Evolutionary conservation across 305 asterid genomes (phyloP).

Genomic region (Solanum hybrid): DNA sequence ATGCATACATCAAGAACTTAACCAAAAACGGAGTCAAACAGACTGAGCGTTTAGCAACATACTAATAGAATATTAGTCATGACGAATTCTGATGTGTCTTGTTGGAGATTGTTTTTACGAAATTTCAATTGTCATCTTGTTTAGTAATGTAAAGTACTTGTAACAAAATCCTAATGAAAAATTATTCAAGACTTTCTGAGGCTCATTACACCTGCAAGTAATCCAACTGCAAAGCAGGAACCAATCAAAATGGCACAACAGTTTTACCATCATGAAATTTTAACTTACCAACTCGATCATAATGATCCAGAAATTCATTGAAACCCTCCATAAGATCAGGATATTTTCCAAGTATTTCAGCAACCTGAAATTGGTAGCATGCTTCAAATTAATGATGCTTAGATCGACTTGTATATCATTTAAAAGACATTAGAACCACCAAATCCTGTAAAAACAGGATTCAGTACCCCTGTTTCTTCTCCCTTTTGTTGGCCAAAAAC

Average conservation of each 20-base stretch:
- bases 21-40: background rate
- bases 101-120: background rate
- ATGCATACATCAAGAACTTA: background rate
- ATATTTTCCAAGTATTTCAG: conserved; percentile 54
- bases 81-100: background rate
- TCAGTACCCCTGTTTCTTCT: background rate
- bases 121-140: background rate
- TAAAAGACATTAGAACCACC: background rate
- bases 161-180: background rate
- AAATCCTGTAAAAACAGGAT: background rate
- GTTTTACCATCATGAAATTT: conserved; percentile 8
- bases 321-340: conserved; percentile 54
- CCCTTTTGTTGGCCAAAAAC: background rate
- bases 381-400: background rate
- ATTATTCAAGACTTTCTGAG: conserved; percentile 1
- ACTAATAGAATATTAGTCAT: background rate
- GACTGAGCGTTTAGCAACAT: background rate
- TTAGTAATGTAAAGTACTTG: background rate
- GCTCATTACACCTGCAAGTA: conserved; percentile 79
- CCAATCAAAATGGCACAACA: conserved; percentile 14
- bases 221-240: conserved; percentile 58
- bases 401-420: background rate
- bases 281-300: conserved; percentile 43
- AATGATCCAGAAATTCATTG: conserved; percentile 33
- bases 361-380: conserved; percentile 44